Percentiles rank a stretch among this genome's conserved stretches.
Evolutionary conservation across 345 rosid species (phyloP).

Genomic region (rapeseed (Brassica napus)): Da-Ae NC_063451.1:29219001-29219500

Average conservation of each 20-base stretch:
- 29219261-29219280: conserved; percentile 72
- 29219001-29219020: conserved; percentile 11
- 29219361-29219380: neutral
- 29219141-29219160: conserved; percentile 19
- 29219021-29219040: conserved; percentile 14
- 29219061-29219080: conserved; percentile 57
- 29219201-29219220: conserved; percentile 13
- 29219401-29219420: neutral
- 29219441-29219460: conserved; percentile 66
- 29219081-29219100: conserved; percentile 61
- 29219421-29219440: conserved; percentile 17
- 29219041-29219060: conserved; percentile 28
- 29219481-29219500: conserved; percentile 62
- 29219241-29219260: conserved; percentile 66
- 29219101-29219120: conserved; percentile 63
- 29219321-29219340: conserved; percentile 47
- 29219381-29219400: conserved; percentile 1
- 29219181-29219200: neutral
- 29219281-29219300: conserved; percentile 69
- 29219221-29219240: conserved; percentile 72
- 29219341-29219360: conserved; percentile 2
- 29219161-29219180: neutral
- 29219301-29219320: conserved; percentile 53
- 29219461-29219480: conserved; percentile 59
- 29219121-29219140: conserved; percentile 74